These are phyloP conservation scores for Tubosaeta sp. DNA, from an alignment of 768 basidiomycete genomes.

Conservation along the genomic window DNA sequence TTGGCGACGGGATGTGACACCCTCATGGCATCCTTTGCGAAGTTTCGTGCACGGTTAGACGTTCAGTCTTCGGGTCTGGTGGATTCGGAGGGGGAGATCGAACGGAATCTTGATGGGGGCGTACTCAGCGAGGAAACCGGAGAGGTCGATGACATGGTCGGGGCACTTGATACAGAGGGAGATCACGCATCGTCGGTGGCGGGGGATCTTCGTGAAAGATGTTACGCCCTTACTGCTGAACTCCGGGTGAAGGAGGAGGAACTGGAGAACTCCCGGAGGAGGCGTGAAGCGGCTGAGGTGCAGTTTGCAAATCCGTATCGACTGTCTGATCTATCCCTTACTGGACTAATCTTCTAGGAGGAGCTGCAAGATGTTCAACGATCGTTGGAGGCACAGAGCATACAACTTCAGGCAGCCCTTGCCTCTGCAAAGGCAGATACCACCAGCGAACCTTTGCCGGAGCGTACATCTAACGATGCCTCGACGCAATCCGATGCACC, in stretches of 20 bases:
- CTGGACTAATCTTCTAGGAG: slow-evolving; percentile 13
- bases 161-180: slow-evolving; percentile 2
- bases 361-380: slow-evolving; percentile 15
- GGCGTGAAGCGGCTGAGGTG: slow-evolving; percentile 18
- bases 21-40: slow-evolving; percentile 31
- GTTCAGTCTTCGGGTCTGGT: slow-evolving; percentile 17
- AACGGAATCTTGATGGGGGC: slow-evolving; percentile 17
- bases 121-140: slow-evolving; percentile 14
- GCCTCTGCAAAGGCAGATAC: slow-evolving; percentile 7
- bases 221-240: slow-evolving; percentile 13
- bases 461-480: slow-evolving; percentile 4
- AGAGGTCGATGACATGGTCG: slow-evolving; percentile 6
- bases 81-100: slow-evolving; percentile 25
- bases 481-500: neutral
- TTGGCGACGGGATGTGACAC: slow-evolving; percentile 18
- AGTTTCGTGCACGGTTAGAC: slow-evolving; percentile 25
- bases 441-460: neutral
- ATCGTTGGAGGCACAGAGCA: slow-evolving; percentile 15
- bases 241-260: slow-evolving; percentile 19
- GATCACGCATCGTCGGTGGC: slow-evolving; percentile 6
- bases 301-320: slow-evolving; percentile 4
- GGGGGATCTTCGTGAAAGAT: slow-evolving; percentile 12
- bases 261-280: slow-evolving; percentile 14
- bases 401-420: slow-evolving; percentile 17
- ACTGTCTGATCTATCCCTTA: slow-evolving; percentile 3